Conservation (phyloP, 2,329 filamentous ascomycete species). For the Bipolaris sorokiniana region DNA sequence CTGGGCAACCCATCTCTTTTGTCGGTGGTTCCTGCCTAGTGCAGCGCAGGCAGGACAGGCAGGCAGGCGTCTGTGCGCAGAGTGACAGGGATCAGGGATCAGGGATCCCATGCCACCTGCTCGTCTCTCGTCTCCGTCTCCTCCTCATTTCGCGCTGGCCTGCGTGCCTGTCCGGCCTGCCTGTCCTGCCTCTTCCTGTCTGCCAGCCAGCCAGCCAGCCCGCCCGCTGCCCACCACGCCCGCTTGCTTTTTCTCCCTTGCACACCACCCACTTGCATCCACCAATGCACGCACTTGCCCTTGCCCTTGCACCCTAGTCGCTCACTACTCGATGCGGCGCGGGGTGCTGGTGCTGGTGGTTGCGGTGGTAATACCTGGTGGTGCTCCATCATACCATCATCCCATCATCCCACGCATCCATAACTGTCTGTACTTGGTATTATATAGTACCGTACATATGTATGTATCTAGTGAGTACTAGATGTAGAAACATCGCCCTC, state of each 20-base stretch:
- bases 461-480: too few species aligned
- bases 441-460: too few species aligned
- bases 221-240: background rate
- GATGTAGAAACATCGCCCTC: too few species aligned
- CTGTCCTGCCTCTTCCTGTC: too few species aligned
- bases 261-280: background rate
- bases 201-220: constrained; percentile 7
- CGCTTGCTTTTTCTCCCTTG: background rate
- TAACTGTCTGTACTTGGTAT: too few species aligned
- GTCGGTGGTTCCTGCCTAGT: constrained; percentile 25
- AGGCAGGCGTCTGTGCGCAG: background rate
- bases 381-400: too few species aligned
- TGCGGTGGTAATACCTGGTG: too few species aligned
- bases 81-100: constrained; percentile 5
- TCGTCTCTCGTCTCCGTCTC: background rate
- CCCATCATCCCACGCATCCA: too few species aligned
- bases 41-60: constrained; percentile 1
- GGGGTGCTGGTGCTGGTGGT: background rate
- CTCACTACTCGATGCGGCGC: background rate
- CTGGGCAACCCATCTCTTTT: constrained; percentile 31
- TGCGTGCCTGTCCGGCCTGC: constrained; percentile 7
- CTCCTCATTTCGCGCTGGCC: constrained; percentile 19
- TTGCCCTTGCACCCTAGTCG: background rate
- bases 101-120: too few species aligned
- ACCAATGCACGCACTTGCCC: background rate